These are phyloP conservation scores for Polygonum aviculare DNA, from an alignment of 148 eudicot genomes.

Conservation along the genomic window DNA sequence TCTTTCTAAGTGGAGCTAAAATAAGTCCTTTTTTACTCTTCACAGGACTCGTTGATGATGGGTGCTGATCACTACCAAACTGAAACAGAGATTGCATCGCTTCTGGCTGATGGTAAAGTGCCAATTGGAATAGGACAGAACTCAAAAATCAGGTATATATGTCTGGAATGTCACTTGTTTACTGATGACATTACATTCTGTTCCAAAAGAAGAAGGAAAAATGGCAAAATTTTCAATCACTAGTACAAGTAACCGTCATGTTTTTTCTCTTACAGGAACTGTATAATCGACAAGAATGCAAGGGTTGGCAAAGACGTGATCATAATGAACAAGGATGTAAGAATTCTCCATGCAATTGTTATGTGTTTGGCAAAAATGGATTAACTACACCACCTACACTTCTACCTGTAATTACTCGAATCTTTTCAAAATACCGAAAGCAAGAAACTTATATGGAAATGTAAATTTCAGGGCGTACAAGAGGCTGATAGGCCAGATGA, in stretches of 20 bases:
- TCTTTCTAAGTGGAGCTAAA: neutral
- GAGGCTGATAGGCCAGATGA: slow-evolving; percentile 81
- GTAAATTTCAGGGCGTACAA: slow-evolving; percentile 46
- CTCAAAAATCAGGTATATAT: slow-evolving; percentile 82
- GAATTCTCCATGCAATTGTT: slow-evolving; percentile 13
- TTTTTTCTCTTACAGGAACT: slow-evolving; percentile 33
- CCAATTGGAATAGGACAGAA: slow-evolving; percentile 85
- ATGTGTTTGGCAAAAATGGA: neutral
- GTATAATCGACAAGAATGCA: slow-evolving; percentile 93
- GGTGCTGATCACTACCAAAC: slow-evolving; percentile 95
- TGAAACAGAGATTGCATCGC: slow-evolving; percentile 91
- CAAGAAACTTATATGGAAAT: neutral
- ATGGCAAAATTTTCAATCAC: neutral
- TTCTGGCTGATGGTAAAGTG: slow-evolving; percentile 79
- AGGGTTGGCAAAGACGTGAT: slow-evolving; percentile 78
- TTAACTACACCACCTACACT: too few species aligned
- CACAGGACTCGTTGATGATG: slow-evolving; percentile 85
- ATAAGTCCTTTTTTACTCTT: neutral
- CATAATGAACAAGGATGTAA: slow-evolving; percentile 87
- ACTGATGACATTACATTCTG: neutral
- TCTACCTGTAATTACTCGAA: neutral
- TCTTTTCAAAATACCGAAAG: neutral
- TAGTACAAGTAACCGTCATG: neutral
- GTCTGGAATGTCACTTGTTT: neutral
- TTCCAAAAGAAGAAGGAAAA: neutral